phyloP scores from a whole-genome alignment of 1,284 basidiomycete species.

The Rhodotorula sp. region DNA sequence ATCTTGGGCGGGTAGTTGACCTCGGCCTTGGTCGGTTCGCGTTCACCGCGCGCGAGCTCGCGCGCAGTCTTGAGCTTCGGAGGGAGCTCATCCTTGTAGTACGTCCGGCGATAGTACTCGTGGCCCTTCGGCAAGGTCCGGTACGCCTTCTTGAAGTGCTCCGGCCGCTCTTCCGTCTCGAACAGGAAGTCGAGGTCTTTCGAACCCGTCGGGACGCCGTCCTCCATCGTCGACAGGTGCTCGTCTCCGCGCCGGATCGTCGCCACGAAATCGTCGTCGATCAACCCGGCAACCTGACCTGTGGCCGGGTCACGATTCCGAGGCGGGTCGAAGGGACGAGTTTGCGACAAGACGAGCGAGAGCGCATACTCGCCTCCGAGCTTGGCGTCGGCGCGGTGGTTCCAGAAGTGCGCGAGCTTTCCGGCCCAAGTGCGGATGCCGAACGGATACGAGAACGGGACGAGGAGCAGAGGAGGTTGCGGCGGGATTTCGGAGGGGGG shows the following conservation, averaged over 20 bases:
- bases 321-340: constrained; percentile 61
- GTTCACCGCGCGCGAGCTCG: constrained; percentile 68
- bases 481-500: constrained; percentile 66
- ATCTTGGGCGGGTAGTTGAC: constrained; percentile 74
- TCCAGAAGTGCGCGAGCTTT: constrained; percentile 92
- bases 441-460: constrained; percentile 82
- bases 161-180: constrained; percentile 31
- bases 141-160: constrained; percentile 54
- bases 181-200: constrained; percentile 37
- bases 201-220: constrained; percentile 30
- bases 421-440: constrained; percentile 83
- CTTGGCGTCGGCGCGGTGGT: constrained; percentile 74
- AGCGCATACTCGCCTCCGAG: constrained; percentile 80
- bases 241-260: constrained; percentile 28
- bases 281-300: constrained; percentile 19
- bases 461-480: constrained; percentile 78
- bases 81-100: constrained; percentile 68
- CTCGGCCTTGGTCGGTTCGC: constrained; percentile 86
- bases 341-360: constrained; percentile 64
- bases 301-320: constrained; percentile 13
- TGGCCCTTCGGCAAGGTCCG: constrained; percentile 63
- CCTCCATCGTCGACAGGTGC: constrained; percentile 37
- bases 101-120: constrained; percentile 60
- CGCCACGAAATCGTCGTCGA: constrained; percentile 29
- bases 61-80: constrained; percentile 72